Conservation (phyloP, 1,139 yeast genomes). For the Lodderomyces orthopsilosis region DNA sequence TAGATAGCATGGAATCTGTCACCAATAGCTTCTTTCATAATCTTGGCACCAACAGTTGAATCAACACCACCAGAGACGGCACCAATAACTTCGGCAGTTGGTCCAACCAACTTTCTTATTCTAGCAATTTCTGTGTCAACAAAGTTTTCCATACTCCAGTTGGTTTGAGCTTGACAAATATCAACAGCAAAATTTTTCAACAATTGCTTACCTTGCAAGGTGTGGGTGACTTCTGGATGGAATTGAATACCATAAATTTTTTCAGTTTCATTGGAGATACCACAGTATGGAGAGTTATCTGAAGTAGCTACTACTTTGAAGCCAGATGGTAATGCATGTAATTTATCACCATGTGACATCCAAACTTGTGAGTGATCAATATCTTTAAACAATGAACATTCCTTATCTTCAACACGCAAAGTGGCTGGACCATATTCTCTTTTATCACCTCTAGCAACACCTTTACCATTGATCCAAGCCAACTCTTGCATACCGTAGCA, state of each 20-base stretch:
- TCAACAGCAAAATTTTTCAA: conserved; percentile 89
- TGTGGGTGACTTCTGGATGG: conserved; percentile 99
- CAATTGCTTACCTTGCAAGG: conserved; percentile 82
- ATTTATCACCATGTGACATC: conserved; percentile 99
- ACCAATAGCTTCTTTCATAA: conserved; percentile 98
- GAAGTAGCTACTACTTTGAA: conserved; percentile 89
- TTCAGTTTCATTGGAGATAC: conserved; percentile 73
- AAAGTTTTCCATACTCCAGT: conserved; percentile 98
- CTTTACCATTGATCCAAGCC: conserved; percentile 97
- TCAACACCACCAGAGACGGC: conserved; percentile 99
- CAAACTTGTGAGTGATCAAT: conserved; percentile 94
- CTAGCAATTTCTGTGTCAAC: conserved; percentile 94
- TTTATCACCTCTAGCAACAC: conserved; percentile 95
- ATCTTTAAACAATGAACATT: conserved; percentile 75
- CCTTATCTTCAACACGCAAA: conserved; percentile 65
- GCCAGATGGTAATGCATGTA: conserved; percentile 85
- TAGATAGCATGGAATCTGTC: conserved; percentile 97
- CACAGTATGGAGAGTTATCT: conserved; percentile 93
- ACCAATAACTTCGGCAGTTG: conserved; percentile 98
- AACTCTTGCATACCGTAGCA: conserved; percentile 99
- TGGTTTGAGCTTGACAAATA: conserved; percentile 81
- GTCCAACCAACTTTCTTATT: conserved; percentile 88
- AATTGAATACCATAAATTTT: conserved; percentile 92
- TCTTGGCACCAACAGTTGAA: conserved; percentile 97
- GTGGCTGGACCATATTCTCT: conserved; percentile 98